Percentiles rank a stretch among this genome's conserved stretches.
These are phyloP conservation scores for Cercospora zeae-maydis DNA, from an alignment of 2,329 filamentous ascomycete genomes.

Conservation along the genomic window DNA sequence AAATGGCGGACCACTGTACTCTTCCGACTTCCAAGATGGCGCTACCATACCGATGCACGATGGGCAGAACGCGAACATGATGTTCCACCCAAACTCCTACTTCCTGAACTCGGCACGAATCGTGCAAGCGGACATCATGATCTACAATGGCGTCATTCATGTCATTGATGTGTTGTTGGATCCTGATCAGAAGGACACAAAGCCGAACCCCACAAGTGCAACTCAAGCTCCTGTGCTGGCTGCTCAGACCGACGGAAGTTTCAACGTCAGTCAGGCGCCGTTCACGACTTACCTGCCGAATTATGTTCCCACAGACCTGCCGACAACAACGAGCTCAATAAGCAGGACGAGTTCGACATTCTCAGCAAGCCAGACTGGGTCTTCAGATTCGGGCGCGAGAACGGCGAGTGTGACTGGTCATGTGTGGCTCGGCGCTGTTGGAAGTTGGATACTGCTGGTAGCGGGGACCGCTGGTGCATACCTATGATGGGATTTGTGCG, in stretches of 20 bases:
- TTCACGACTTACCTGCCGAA: slow-evolving; percentile 23
- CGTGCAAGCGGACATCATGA: slow-evolving; percentile 48
- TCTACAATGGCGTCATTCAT: slow-evolving; percentile 57
- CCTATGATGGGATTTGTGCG: neutral
- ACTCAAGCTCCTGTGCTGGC: slow-evolving; percentile 37
- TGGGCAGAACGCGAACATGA: slow-evolving; percentile 44
- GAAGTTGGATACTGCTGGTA: neutral
- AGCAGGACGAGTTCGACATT: neutral
- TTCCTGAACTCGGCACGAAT: slow-evolving; percentile 55
- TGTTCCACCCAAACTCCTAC: slow-evolving; percentile 40
- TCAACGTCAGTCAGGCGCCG: slow-evolving; percentile 18
- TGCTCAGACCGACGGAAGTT: slow-evolving; percentile 8
- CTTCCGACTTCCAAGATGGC: slow-evolving; percentile 33
- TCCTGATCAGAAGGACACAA: slow-evolving; percentile 38
- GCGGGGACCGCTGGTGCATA: neutral
- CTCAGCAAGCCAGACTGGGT: neutral
- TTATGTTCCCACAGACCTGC: slow-evolving; percentile 14
- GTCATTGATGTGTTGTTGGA: slow-evolving; percentile 51
- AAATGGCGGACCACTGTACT: slow-evolving; percentile 30
- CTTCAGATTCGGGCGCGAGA: neutral
- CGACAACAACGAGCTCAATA: neutral
- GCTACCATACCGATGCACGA: slow-evolving; percentile 26
- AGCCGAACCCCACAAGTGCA: slow-evolving; percentile 39
- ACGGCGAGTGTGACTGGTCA: neutral
- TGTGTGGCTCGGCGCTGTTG: neutral